Evolutionary conservation across 495 filamentous ascomycete genomes (phyloP).

Genomic region (Xylaria flabelliformis): DNA sequence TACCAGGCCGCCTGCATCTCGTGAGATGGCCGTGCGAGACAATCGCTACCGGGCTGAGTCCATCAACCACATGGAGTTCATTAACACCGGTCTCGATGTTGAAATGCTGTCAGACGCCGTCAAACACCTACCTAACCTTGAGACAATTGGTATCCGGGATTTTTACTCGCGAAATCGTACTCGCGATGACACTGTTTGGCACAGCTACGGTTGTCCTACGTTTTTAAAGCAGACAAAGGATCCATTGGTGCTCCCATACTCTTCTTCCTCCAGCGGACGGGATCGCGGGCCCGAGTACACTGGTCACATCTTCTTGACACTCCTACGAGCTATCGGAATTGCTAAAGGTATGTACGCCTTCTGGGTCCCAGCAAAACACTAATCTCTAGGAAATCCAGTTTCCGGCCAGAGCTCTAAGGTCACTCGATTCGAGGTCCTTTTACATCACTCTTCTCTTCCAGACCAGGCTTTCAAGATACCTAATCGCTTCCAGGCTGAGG

Average conservation of each 20-base stretch:
- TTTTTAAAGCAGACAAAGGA: constrained; percentile 27
- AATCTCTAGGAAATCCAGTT: constrained; percentile 2
- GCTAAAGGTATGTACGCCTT: constrained; percentile 22
- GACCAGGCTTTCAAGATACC: constrained; percentile 47
- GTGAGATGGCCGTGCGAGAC: not conserved
- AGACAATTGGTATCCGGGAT: constrained; percentile 57
- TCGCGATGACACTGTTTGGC: constrained; percentile 35
- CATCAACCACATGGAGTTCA: constrained; percentile 42
- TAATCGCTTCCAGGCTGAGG: constrained; percentile 31
- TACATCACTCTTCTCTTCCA: constrained; percentile 34
- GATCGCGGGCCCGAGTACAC: constrained; percentile 5
- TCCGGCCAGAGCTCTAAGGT: constrained; percentile 9
- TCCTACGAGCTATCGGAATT: constrained; percentile 44
- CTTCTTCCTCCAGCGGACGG: not conserved
- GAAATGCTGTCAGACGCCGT: constrained; percentile 60
- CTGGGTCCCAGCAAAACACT: not conserved
- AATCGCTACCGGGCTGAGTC: constrained; percentile 22
- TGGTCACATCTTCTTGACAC: constrained; percentile 35
- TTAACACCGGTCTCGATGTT: constrained; percentile 46
- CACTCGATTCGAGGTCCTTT: constrained; percentile 47
- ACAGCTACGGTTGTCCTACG: constrained; percentile 46
- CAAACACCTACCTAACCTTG: constrained; percentile 51
- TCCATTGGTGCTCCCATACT: not conserved
- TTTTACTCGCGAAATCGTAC: constrained; percentile 38
- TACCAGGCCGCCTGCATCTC: not conserved